Percentiles rank a stretch among this genome's conserved stretches.
These are phyloP conservation scores for Phytophthora cryptogea DNA, from an alignment of 352 stramenopile genomes.

Conservation along the genomic window DNA sequence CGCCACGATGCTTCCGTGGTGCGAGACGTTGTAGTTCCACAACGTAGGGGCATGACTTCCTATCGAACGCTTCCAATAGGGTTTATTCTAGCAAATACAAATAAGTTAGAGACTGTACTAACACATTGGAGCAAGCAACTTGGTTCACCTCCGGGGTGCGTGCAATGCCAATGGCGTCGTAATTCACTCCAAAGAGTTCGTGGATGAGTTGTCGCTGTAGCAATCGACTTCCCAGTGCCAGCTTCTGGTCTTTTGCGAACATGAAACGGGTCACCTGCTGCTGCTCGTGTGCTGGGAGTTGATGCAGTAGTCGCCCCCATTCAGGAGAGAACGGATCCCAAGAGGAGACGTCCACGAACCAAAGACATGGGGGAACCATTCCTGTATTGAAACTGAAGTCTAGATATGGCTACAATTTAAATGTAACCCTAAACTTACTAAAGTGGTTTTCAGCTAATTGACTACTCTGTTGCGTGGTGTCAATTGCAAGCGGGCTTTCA, in stretches of 20 bases:
- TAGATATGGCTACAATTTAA: too few relatives aligned
- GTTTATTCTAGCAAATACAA: slow-evolving; percentile 53
- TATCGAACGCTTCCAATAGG: slow-evolving; percentile 48
- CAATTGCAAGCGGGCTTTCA: too few relatives aligned
- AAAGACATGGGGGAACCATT: slow-evolving; percentile 7
- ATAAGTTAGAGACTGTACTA: background rate
- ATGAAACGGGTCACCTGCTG: slow-evolving; percentile 58
- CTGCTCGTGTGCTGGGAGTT: slow-evolving; percentile 47
- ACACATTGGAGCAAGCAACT: background rate
- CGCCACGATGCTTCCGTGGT: slow-evolving; percentile 70
- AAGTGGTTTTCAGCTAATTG: too few relatives aligned
- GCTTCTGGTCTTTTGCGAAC: slow-evolving; percentile 69
- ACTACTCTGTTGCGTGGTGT: too few relatives aligned
- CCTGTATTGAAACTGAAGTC: too few relatives aligned
- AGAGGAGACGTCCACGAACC: slow-evolving; percentile 48
- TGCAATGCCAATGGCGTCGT: slow-evolving; percentile 45
- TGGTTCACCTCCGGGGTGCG: slow-evolving; percentile 59
- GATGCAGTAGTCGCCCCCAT: slow-evolving; percentile 41
- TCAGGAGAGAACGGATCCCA: slow-evolving; percentile 42
- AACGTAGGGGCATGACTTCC: slow-evolving; percentile 4
- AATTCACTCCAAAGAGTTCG: slow-evolving; percentile 39
- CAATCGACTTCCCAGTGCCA: slow-evolving; percentile 70
- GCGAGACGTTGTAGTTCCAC: slow-evolving; percentile 88
- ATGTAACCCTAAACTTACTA: too few relatives aligned
- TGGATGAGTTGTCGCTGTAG: slow-evolving; percentile 59